A percentile compares a stretch with the other conserved stretches of the same genome.
Conservation (phyloP, 352 stramenopile species). For the Phytophthora sansomeana region DNA sequence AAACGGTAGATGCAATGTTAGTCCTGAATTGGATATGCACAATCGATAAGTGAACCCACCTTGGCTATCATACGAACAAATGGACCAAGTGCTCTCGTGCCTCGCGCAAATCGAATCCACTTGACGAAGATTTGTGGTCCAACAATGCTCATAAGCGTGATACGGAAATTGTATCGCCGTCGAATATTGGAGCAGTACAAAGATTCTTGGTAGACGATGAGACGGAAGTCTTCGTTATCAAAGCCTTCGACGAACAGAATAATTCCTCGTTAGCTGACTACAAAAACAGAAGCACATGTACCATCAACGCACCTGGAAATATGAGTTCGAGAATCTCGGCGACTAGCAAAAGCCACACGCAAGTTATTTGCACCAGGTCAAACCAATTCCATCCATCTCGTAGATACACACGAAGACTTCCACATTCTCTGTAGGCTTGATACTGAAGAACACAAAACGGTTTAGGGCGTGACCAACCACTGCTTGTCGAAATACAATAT, state of each 20-base stretch:
- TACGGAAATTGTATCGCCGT: constrained; percentile 75
- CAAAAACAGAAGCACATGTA: not conserved
- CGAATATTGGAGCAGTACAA: constrained; percentile 64
- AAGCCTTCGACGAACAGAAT: constrained; percentile 11
- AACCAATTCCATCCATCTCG: constrained; percentile 84
- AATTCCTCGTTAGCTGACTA: not conserved
- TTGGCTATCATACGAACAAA: constrained; percentile 91
- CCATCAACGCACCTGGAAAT: constrained; percentile 17
- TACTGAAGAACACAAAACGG: constrained; percentile 20
- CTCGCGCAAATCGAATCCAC: constrained; percentile 84
- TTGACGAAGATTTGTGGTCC: constrained; percentile 82
- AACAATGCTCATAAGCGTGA: constrained; percentile 81
- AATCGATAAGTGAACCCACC: constrained; percentile 27
- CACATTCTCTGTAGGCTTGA: constrained; percentile 56
- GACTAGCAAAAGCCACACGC: constrained; percentile 70
- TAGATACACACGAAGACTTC: constrained; percentile 67
- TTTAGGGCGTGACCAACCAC: not conserved
- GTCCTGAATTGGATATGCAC: not conserved
- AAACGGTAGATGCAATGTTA: not conserved
- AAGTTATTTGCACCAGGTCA: constrained; percentile 74
- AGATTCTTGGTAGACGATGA: constrained; percentile 70
- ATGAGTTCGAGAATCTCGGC: constrained; percentile 61
- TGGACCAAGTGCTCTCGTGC: constrained; percentile 66
- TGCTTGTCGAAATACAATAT: not conserved
- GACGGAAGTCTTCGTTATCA: constrained; percentile 50